Conservation (phyloP, 1,284 basidiomycete species). For the Tilletia indica region DNA sequence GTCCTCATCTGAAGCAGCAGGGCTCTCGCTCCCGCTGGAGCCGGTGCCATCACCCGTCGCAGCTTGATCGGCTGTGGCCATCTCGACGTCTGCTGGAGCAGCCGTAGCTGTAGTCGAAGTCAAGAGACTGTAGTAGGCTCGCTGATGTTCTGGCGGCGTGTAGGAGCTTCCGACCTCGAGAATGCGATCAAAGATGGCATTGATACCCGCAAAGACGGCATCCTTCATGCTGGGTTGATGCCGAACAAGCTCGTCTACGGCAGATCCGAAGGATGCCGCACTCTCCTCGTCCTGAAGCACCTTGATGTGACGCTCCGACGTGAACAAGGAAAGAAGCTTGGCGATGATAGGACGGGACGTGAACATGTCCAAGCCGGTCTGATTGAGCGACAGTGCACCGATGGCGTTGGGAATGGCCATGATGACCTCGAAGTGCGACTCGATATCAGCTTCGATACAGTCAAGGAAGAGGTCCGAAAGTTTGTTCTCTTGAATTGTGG, state of each 20-base stretch:
- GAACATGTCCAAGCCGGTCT: slow-evolving; percentile 79
- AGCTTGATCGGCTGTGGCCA: neutral
- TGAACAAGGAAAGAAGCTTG: slow-evolving; percentile 80
- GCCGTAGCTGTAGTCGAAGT: slow-evolving; percentile 6
- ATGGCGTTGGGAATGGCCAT: slow-evolving; percentile 92
- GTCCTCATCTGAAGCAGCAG: neutral
- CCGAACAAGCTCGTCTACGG: slow-evolving; percentile 90
- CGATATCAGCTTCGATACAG: slow-evolving; percentile 77
- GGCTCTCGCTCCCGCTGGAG: neutral
- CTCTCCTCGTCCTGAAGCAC: slow-evolving; percentile 91
- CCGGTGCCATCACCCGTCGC: neutral
- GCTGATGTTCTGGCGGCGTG: slow-evolving; percentile 21
- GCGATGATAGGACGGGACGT: slow-evolving; percentile 72
- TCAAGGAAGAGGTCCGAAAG: slow-evolving; percentile 86
- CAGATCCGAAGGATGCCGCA: slow-evolving; percentile 78
- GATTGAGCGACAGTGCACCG: slow-evolving; percentile 92
- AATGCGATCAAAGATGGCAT: slow-evolving; percentile 69
- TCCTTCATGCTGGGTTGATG: slow-evolving; percentile 88
- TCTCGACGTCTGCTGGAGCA: neutral
- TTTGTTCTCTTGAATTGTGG: slow-evolving; percentile 85
- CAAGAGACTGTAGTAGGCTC: slow-evolving; percentile 8
- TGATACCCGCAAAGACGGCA: slow-evolving; percentile 73
- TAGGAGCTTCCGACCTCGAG: slow-evolving; percentile 69
- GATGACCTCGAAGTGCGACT: slow-evolving; percentile 70
- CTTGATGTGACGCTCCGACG: slow-evolving; percentile 78